Percentiles rank a stretch among this genome's conserved stretches.
phyloP scores from a whole-genome alignment of 108 stramenopile genomes.

The Skeletonema tropicum region DNA sequence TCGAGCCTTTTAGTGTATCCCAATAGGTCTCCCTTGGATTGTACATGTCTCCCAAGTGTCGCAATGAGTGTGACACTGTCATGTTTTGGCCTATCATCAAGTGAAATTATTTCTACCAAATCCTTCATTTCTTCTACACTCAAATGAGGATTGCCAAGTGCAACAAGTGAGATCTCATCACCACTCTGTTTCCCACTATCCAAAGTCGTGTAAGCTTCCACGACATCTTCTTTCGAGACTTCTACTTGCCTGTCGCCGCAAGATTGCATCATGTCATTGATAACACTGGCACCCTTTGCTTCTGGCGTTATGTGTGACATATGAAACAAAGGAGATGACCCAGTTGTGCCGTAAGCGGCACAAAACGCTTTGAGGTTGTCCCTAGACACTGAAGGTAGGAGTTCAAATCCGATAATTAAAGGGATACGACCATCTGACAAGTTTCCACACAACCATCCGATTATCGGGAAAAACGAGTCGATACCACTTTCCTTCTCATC shows the following conservation, averaged over 20 bases:
- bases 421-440: slow-evolving; percentile 78
- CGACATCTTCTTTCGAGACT: slow-evolving; percentile 33
- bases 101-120: slow-evolving; percentile 46
- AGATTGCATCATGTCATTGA: slow-evolving; percentile 25
- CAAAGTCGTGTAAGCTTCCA: slow-evolving; percentile 26
- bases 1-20: slow-evolving; percentile 35
- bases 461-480: slow-evolving; percentile 65
- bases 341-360: slow-evolving; percentile 88
- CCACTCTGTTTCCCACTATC: slow-evolving; percentile 24
- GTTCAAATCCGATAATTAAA: slow-evolving; percentile 72
- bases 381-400: slow-evolving; percentile 37
- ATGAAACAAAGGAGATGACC: slow-evolving; percentile 78
- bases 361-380: slow-evolving; percentile 86
- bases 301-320: slow-evolving; percentile 82
- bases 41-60: slow-evolving; percentile 40
- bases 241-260: slow-evolving; percentile 16
- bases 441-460: slow-evolving; percentile 78
- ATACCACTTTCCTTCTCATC: slow-evolving; percentile 28
- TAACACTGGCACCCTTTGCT: slow-evolving; percentile 32
- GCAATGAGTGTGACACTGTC: slow-evolving; percentile 63
- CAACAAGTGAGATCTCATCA: slow-evolving; percentile 60
- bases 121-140: slow-evolving; percentile 62
- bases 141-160: slow-evolving; percentile 85
- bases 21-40: slow-evolving; percentile 35
- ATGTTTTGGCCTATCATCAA: slow-evolving; percentile 48